phyloP scores from a whole-genome alignment of 2,329 filamentous ascomycete species.

The Ceratocystis cacaofunesta region DNA sequence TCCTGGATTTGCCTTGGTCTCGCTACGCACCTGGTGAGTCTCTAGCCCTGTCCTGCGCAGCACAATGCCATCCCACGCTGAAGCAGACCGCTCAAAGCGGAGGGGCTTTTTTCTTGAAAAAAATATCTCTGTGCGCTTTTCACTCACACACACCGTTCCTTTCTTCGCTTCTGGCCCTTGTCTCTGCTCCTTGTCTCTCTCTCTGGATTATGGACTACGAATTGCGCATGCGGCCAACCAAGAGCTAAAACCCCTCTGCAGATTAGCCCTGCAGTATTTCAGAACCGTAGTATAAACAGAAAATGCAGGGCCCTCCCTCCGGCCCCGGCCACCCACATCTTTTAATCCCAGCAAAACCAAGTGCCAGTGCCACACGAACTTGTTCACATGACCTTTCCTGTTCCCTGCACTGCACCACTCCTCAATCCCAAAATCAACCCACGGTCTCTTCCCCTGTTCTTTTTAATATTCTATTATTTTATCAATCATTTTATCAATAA shows the following conservation, averaged over 20 bases:
- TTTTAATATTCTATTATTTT: background rate
- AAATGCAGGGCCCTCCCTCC: slow-evolving; percentile 4
- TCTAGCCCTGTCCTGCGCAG: no score
- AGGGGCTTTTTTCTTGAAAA: no score
- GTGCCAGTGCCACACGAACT: slow-evolving; percentile 6
- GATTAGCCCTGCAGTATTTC: no score
- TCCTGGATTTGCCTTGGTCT: background rate
- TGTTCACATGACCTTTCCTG: slow-evolving; percentile 5
- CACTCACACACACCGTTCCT: background rate
- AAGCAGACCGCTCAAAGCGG: no score
- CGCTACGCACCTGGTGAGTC: no score
- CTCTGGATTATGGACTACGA: no score
- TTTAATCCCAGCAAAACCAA: background rate
- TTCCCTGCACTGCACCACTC: background rate
- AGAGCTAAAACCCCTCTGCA: slow-evolving; percentile 3
- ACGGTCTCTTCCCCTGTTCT: background rate
- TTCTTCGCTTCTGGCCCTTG: background rate
- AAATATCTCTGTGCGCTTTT: background rate
- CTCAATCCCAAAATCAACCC: background rate
- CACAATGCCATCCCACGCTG: no score
- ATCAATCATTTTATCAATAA: background rate
- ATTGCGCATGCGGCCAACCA: slow-evolving; percentile 16
- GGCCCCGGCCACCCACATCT: background rate
- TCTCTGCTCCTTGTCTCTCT: background rate
- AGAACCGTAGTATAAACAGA: background rate